These are phyloP conservation scores for Phanerodontia chrysosporium DNA, from an alignment of 768 basidiomycete genomes.

Conservation along the genomic window DNA sequence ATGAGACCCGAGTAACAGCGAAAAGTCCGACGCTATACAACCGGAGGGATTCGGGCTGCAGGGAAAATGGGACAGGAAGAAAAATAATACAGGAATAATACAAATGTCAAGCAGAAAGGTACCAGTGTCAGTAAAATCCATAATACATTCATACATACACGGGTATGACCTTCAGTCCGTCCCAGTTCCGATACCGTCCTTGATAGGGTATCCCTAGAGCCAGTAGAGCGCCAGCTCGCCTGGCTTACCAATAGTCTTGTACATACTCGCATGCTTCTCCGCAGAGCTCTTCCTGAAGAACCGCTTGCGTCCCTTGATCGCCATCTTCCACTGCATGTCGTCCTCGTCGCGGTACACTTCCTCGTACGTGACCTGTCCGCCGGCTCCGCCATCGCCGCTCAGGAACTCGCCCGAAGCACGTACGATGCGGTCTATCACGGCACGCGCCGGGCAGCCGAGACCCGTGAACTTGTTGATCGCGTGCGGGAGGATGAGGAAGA, in stretches of 20 bases:
- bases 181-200: not conserved
- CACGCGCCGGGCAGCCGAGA: constrained; percentile 16
- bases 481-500: constrained; percentile 29
- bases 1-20: too few species aligned
- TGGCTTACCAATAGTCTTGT: constrained; percentile 3
- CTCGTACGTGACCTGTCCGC: constrained; percentile 5
- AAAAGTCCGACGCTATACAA: too few species aligned
- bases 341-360: constrained; percentile 2
- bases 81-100: not conserved
- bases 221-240: constrained; percentile 12
- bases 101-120: not conserved
- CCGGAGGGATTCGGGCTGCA: too few species aligned
- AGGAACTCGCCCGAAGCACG: constrained; percentile 19
- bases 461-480: constrained; percentile 24
- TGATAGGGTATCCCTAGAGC: not conserved
- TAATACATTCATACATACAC: not conserved
- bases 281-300: not conserved
- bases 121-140: not conserved
- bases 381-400: constrained; percentile 2
- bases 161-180: not conserved
- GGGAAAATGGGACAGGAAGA: too few species aligned
- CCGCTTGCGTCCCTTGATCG: not conserved
- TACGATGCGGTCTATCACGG: constrained; percentile 16
- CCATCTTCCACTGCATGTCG: constrained; percentile 1
- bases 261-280: constrained; percentile 4